These are phyloP conservation scores for Termitomyces bulborhizus DNA, from an alignment of 768 basidiomycete species.

Conservation along the genomic window DNA sequence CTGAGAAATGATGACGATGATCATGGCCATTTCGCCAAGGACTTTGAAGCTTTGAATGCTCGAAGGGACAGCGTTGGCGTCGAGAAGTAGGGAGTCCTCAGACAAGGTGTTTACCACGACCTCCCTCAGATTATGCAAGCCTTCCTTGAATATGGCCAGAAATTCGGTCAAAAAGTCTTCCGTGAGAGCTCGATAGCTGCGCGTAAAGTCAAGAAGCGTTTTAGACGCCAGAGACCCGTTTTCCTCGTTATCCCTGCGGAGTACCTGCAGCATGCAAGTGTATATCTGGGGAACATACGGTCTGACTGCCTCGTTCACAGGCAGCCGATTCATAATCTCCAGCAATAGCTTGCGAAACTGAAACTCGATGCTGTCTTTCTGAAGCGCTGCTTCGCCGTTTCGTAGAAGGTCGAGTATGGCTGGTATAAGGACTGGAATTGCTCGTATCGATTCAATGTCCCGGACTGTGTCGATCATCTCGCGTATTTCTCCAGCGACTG, in stretches of 20 bases:
- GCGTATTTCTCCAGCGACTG: slow-evolving; percentile 70
- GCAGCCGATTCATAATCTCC: slow-evolving; percentile 86
- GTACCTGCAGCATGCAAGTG: slow-evolving; percentile 73
- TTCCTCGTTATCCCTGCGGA: slow-evolving; percentile 93
- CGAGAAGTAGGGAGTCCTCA: slow-evolving; percentile 50
- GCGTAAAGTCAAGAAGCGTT: slow-evolving; percentile 82
- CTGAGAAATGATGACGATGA: slow-evolving; percentile 87
- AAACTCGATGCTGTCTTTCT: slow-evolving; percentile 65
- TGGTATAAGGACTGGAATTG: slow-evolving; percentile 67
- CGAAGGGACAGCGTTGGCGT: slow-evolving; percentile 54
- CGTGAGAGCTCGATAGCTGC: slow-evolving; percentile 64
- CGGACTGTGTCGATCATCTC: slow-evolving; percentile 77
- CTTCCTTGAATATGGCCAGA: slow-evolving; percentile 71
- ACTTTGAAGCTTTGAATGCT: slow-evolving; percentile 89
- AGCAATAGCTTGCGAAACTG: slow-evolving; percentile 83
- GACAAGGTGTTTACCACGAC: slow-evolving; percentile 74
- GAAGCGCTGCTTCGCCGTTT: slow-evolving; percentile 58
- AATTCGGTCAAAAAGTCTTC: slow-evolving; percentile 77
- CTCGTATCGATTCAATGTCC: slow-evolving; percentile 66
- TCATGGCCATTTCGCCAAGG: slow-evolving; percentile 88
- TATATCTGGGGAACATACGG: slow-evolving; percentile 63
- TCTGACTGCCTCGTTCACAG: slow-evolving; percentile 72
- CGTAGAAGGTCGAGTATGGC: slow-evolving; percentile 68
- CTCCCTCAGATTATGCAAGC: slow-evolving; percentile 66
- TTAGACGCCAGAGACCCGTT: slow-evolving; percentile 89